These are phyloP conservation scores for Pezizomycotina sp. DNA, from an alignment of 2,329 filamentous ascomycete genomes.

Conservation along the genomic window DNA sequence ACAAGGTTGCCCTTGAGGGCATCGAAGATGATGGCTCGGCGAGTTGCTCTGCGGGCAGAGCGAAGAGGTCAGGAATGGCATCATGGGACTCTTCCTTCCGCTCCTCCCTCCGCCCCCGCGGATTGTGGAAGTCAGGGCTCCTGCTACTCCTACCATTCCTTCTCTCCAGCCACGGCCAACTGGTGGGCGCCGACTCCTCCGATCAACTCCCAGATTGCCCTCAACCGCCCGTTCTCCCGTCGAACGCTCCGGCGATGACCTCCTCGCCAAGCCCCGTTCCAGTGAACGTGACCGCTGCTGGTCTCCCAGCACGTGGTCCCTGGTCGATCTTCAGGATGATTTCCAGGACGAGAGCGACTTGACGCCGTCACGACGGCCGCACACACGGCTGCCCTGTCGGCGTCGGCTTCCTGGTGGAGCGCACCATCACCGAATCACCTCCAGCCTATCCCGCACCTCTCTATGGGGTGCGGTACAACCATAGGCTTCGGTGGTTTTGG, in stretches of 20 bases:
- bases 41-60: conserved; percentile 83
- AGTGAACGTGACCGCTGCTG: conserved; percentile 1
- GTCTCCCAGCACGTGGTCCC: conserved; percentile 47
- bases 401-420: conserved; percentile 65
- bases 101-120: conserved; percentile 73
- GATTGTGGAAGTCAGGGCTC: conserved; percentile 75
- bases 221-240: conserved; percentile 71
- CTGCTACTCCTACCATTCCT: conserved; percentile 52
- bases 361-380: conserved; percentile 61
- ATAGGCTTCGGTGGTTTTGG: conserved; percentile 61
- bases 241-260: conserved; percentile 34
- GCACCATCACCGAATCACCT: conserved; percentile 58
- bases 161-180: conserved; percentile 53
- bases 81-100: conserved; percentile 72
- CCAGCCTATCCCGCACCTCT: conserved; percentile 71
- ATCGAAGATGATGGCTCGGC: conserved; percentile 92
- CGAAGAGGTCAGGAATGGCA: conserved; percentile 78
- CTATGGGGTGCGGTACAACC: conserved; percentile 67
- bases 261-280: conserved; percentile 17
- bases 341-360: conserved; percentile 46
- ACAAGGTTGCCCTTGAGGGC: conserved; percentile 77
- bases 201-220: conserved; percentile 30
- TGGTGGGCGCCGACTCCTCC: conserved; percentile 67
- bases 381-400: conserved; percentile 46
- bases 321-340: conserved; percentile 58